Evolutionary conservation across 768 basidiomycete genomes (phyloP).

Genomic region (Xerocomus potaroensis): DNA sequence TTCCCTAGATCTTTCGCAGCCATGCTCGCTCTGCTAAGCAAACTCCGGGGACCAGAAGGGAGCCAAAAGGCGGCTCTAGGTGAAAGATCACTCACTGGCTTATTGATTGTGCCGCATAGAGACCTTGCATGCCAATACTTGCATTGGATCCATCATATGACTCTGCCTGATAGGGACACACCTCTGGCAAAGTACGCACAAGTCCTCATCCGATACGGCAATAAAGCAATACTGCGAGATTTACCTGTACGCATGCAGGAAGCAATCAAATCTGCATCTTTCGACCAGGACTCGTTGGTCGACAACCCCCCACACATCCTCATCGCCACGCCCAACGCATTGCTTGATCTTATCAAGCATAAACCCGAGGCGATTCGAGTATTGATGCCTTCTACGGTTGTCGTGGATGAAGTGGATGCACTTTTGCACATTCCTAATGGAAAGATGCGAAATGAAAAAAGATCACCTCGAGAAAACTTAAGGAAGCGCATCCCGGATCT

Average conservation of each 20-base stretch:
- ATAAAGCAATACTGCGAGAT: constrained; percentile 14
- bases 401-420: constrained; percentile 76
- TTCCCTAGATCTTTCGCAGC: constrained; percentile 64
- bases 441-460: constrained; percentile 36
- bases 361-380: constrained; percentile 44
- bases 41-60: constrained; percentile 35
- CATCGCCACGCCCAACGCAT: constrained; percentile 67
- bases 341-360: constrained; percentile 50
- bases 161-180: constrained; percentile 27
- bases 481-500: constrained; percentile 55
- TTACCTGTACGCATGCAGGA: constrained; percentile 26
- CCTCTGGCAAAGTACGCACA: constrained; percentile 48
- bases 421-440: constrained; percentile 49
- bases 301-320: constrained; percentile 58
- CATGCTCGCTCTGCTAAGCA: constrained; percentile 60
- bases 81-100: constrained; percentile 41
- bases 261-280: constrained; percentile 23
- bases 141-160: constrained; percentile 60
- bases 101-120: constrained; percentile 68
- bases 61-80: constrained; percentile 13
- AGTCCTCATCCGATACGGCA: constrained; percentile 53
- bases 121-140: constrained; percentile 66
- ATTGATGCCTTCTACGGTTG: constrained; percentile 48
- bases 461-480: constrained; percentile 37
- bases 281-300: constrained; percentile 36